A percentile compares a stretch with the other conserved stretches of the same genome.
Conservation (phyloP, 176 grass and related monocot species). For the Elaeis guineensis region DNA sequence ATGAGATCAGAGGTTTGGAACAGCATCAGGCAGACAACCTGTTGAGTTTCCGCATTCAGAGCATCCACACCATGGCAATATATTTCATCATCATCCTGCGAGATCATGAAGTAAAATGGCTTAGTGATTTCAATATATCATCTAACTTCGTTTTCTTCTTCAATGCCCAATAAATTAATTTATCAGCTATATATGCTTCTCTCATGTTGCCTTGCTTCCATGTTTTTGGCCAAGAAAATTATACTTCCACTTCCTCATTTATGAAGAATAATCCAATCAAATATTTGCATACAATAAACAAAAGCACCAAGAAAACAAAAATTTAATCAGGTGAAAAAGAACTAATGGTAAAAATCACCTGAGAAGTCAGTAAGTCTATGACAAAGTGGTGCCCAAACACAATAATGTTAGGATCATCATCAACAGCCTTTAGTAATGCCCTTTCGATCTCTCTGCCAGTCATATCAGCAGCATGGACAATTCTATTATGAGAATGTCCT, state of each 20-base stretch:
- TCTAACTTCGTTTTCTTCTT: too few relatives aligned
- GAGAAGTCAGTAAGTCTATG: conserved; percentile 78
- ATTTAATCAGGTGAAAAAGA: neutral
- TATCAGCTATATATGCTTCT: too few relatives aligned
- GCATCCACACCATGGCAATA: conserved; percentile 91
- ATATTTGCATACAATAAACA: neutral
- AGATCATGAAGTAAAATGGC: conserved; percentile 3
- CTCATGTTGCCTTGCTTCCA: too few relatives aligned
- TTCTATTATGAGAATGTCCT: conserved; percentile 96
- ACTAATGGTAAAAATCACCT: conserved; percentile 34
- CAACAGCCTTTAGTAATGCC: conserved; percentile 76
- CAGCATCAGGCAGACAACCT: conserved; percentile 40
- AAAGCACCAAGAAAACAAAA: neutral
- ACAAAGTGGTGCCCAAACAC: conserved; percentile 87
- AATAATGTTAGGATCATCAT: conserved; percentile 74
- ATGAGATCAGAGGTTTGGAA: neutral
- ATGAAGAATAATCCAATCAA: too few relatives aligned
- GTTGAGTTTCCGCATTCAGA: conserved; percentile 61
- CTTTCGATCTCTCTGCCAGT: conserved; percentile 92
- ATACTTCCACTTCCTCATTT: too few relatives aligned
- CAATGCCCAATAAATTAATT: too few relatives aligned
- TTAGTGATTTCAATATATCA: neutral
- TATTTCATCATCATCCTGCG: conserved; percentile 55
- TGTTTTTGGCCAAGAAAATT: too few relatives aligned
- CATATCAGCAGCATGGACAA: conserved; percentile 93